These are phyloP conservation scores for Claviceps purpurea DNA, from an alignment of 2,329 filamentous ascomycete genomes.

Conservation along the genomic window DNA sequence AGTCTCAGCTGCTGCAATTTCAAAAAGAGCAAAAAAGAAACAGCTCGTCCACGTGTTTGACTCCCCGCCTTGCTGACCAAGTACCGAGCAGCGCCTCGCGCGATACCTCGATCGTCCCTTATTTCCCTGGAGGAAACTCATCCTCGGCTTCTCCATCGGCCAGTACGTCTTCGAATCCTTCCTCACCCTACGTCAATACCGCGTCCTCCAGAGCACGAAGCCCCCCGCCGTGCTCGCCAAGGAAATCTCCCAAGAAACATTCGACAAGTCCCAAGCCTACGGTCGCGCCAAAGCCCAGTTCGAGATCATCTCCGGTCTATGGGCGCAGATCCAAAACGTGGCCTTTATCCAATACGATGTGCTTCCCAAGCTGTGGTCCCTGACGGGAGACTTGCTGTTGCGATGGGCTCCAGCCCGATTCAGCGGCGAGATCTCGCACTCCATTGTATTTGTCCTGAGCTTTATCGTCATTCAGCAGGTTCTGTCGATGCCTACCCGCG, in stretches of 20 bases:
- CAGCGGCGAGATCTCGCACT: conserved; percentile 85
- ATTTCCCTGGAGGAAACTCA: conserved; percentile 96
- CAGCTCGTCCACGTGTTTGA: not conserved
- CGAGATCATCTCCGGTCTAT: conserved; percentile 66
- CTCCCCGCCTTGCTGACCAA: not conserved
- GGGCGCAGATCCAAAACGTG: conserved; percentile 76
- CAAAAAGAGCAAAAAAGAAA: too few relatives aligned
- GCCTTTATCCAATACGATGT: conserved; percentile 83
- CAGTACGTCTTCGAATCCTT: conserved; percentile 86
- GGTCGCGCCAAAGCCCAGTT: conserved; percentile 93
- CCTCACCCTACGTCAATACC: conserved; percentile 81
- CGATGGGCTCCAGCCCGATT: conserved; percentile 65
- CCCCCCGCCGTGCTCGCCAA: conserved; percentile 77
- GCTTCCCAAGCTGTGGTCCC: conserved; percentile 78
- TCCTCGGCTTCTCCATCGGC: conserved; percentile 84
- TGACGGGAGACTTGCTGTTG: conserved; percentile 63
- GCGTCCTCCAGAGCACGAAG: conserved; percentile 64
- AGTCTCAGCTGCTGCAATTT: too few relatives aligned
- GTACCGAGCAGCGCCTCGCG: conserved; percentile 49
- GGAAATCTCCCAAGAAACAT: conserved; percentile 80
- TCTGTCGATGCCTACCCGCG: conserved; percentile 64
- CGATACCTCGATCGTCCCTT: conserved; percentile 77
- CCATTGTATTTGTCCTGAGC: conserved; percentile 78
- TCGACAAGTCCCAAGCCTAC: conserved; percentile 92
- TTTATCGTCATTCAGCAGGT: conserved; percentile 74